Conservation (phyloP, 2,329 filamentous ascomycete species). For the Onygenales sp. region DNA sequence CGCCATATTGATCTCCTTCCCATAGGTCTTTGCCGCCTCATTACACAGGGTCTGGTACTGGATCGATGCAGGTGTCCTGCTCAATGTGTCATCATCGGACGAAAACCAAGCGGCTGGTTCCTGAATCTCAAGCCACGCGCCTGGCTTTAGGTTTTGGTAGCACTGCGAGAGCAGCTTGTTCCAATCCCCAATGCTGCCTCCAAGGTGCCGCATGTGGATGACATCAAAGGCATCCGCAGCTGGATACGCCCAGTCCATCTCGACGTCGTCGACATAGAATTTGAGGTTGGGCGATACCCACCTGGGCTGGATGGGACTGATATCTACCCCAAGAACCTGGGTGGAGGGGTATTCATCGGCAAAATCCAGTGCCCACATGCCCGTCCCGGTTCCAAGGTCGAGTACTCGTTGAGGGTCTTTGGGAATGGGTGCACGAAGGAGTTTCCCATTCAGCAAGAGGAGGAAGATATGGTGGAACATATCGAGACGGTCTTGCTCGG, state of each 20-base stretch:
- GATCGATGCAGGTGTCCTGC: constrained; percentile 10
- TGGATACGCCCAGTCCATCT: constrained; percentile 18
- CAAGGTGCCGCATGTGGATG: constrained; percentile 22
- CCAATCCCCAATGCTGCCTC: constrained; percentile 17
- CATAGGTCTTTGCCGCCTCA: constrained; percentile 13
- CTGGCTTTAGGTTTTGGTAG: constrained; percentile 17
- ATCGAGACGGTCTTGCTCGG: constrained; percentile 25
- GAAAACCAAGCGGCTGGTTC: constrained; percentile 17
- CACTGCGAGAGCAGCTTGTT: constrained; percentile 13
- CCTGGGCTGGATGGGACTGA: constrained; percentile 29
- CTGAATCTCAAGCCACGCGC: constrained; percentile 21
- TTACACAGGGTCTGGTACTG: constrained; percentile 17
- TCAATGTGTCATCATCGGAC: constrained; percentile 14
- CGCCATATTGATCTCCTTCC: constrained; percentile 18
- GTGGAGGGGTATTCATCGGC: constrained; percentile 30
- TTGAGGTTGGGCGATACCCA: constrained; percentile 23
- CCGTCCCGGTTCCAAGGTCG: constrained; percentile 32
- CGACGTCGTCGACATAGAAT: constrained; percentile 25
- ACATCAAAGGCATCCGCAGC: constrained; percentile 19
- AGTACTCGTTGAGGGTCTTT: constrained; percentile 21
- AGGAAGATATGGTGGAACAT: constrained; percentile 18
- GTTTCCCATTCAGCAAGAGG: constrained; percentile 16
- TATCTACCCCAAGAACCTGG: constrained; percentile 27
- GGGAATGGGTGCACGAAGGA: constrained; percentile 16
- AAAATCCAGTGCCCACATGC: constrained; percentile 35